A percentile compares a stretch with the other conserved stretches of the same genome.
Evolutionary conservation across 2,329 filamentous ascomycete genomes (phyloP).

Genomic region (Pseudogymnoascus sp.): DNA sequence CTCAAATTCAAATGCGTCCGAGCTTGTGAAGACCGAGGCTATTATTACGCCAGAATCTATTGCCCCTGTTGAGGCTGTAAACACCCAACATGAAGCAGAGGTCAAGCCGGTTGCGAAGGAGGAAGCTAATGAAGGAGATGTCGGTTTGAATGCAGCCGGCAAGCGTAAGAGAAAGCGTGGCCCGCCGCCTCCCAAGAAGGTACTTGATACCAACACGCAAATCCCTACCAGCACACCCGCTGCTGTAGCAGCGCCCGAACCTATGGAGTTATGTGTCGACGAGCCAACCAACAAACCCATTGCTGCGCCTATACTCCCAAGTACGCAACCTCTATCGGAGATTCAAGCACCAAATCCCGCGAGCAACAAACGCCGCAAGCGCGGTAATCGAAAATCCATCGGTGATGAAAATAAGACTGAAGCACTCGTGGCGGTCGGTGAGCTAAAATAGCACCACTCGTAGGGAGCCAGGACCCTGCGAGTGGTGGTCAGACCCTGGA

Average conservation of each 20-base stretch:
- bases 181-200: neutral
- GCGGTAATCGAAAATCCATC: neutral
- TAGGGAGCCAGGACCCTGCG: constrained; percentile 28
- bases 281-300: neutral
- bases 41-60: neutral
- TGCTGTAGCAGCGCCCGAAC: neutral
- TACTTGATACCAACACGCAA: neutral
- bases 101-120: neutral
- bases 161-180: constrained; percentile 1
- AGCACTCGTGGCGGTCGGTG: neutral
- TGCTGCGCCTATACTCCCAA: neutral
- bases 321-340: neutral
- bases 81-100: neutral
- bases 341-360: neutral
- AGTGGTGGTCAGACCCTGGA: constrained; percentile 28
- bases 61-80: neutral
- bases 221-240: neutral
- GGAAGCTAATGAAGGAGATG: neutral
- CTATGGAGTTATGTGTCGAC: neutral
- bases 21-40: neutral
- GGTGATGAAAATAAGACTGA: neutral
- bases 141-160: neutral
- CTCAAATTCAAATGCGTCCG: neutral
- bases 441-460: constrained; percentile 28
- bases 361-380: neutral